Percentiles rank a stretch among this genome's conserved stretches.
phyloP scores from a whole-genome alignment of 768 basidiomycete genomes.

The Tulasnella sp. region DNA sequence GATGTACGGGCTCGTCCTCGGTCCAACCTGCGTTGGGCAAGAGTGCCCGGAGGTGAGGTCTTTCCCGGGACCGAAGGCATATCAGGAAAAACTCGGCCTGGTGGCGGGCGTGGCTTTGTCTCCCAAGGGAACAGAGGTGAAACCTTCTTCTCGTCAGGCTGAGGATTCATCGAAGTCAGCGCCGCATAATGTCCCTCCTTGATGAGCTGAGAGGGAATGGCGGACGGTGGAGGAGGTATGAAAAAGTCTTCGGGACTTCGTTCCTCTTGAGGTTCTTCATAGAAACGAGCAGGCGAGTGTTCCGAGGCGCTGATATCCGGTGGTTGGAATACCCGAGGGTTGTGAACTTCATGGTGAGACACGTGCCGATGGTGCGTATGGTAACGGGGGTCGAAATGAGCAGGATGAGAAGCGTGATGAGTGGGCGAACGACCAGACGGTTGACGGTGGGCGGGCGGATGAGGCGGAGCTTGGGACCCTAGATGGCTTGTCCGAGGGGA shows the following conservation, averaged over 20 bases:
- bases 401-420: background rate
- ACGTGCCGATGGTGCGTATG: background rate
- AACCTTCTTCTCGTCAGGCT: slow-evolving; percentile 68
- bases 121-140: slow-evolving; percentile 96
- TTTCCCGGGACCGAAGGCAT: slow-evolving; percentile 30
- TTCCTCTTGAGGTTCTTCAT: background rate
- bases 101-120: slow-evolving; percentile 59
- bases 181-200: slow-evolving; percentile 69
- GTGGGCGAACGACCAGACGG: background rate
- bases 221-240: slow-evolving; percentile 53
- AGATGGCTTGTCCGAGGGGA: slow-evolving; percentile 24
- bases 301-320: background rate
- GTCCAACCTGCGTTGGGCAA: slow-evolving; percentile 28
- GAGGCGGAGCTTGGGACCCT: slow-evolving; percentile 27
- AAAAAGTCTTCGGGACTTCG: slow-evolving; percentile 46
- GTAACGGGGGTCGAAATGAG: background rate
- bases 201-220: slow-evolving; percentile 63
- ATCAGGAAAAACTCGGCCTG: slow-evolving; percentile 67
- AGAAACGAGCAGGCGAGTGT: slow-evolving; percentile 11
- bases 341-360: background rate
- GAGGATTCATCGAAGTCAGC: slow-evolving; percentile 43
- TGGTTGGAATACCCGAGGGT: background rate
- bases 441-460: slow-evolving; percentile 9
- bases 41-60: slow-evolving; percentile 39
- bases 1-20: background rate